These are phyloP conservation scores for Fusarium zealandicum DNA, from an alignment of 2,329 filamentous ascomycete species.

Conservation along the genomic window DNA sequence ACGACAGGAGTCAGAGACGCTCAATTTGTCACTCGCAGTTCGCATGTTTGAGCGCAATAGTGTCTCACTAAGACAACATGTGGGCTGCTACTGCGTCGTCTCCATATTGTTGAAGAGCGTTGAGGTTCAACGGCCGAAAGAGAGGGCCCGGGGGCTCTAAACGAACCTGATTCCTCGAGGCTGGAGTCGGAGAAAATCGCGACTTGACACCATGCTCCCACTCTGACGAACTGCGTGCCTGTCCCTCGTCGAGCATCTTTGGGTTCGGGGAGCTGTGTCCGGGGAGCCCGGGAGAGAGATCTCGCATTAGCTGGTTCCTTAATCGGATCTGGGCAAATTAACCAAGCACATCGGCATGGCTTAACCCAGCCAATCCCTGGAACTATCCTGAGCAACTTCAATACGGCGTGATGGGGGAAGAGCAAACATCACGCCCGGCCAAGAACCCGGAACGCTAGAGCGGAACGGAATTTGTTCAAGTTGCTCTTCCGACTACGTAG, in stretches of 20 bases:
- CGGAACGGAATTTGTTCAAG: slow-evolving; percentile 11
- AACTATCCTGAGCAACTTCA: not conserved
- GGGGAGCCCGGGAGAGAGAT: slow-evolving; percentile 22
- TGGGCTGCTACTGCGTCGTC: not conserved
- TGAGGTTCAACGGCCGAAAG: slow-evolving; percentile 1
- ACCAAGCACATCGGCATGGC: slow-evolving; percentile 2
- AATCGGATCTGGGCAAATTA: slow-evolving; percentile 16
- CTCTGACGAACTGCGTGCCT: slow-evolving; percentile 5
- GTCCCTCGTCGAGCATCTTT: slow-evolving; percentile 6
- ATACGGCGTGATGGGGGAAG: too few relatives aligned
- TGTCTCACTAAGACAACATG: slow-evolving; percentile 9
- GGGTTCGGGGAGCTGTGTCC: slow-evolving; percentile 5
- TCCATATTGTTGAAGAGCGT: slow-evolving; percentile 5
- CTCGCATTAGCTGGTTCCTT: slow-evolving; percentile 9
- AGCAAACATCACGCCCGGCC: not conserved
- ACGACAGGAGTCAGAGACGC: slow-evolving; percentile 1
- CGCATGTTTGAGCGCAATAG: not conserved
- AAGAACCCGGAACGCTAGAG: too few relatives aligned
- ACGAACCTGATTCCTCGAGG: not conserved
- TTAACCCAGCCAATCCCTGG: slow-evolving; percentile 3
- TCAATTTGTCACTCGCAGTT: not conserved
- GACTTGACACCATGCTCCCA: slow-evolving; percentile 29
- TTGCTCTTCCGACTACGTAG: slow-evolving; percentile 16
- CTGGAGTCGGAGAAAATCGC: slow-evolving; percentile 12
- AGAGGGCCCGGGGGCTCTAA: not conserved